Base-by-base conservation (phyloP, 768 basidiomycete genomes). In the Daedalea quercina region DNA sequence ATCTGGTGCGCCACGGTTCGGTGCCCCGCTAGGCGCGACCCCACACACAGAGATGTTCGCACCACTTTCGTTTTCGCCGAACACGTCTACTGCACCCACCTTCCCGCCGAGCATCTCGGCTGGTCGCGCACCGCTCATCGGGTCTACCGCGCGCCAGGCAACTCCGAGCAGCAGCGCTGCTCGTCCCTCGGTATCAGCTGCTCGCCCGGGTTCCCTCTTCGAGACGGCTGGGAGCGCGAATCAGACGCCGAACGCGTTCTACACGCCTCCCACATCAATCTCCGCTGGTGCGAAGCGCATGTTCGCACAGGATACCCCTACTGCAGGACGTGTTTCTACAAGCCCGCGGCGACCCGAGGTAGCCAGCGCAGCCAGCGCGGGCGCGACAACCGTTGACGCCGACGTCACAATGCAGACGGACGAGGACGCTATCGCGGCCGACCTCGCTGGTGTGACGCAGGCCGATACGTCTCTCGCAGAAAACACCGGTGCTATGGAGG, bases 171-270 rank as follows among this genome's bases (percentile, higher is more conserved):
- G 31, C 31, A 9, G 43, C n/a, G 28, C 25, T 35, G 28, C 40
- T n/a, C 47, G 37, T 4, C 33, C 24, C 3, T 13, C 31, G 1
- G 40, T 47, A 20, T 13, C 26, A 9, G 25, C 37, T 2, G 41
- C 25, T 7, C 47, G 53, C 42, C 26, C 45, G 0, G 31, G 34
- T 3, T 61, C 60, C 1, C 53, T 73, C 2, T 80, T 83, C 51
- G 71, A 74, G 7, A 73, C 76, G 1, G 49, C 60, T 1, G 72
- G 73, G 17, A 75, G 73, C 23, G 82, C 85, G 1, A 76, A 75
- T 47, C 71, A 70, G 28, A 73, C 76, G 9, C 74, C 71, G 22
- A 88, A 87, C 56, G 86, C 86, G 3, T 88, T 88, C 63, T 87
- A 81, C 61, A 72, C 76, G 34, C 84, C 82, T 0, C 76, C 80